phyloP scores from a whole-genome alignment of 2,329 filamentous ascomycete genomes.

The Chalaropsis thielavioides region DNA sequence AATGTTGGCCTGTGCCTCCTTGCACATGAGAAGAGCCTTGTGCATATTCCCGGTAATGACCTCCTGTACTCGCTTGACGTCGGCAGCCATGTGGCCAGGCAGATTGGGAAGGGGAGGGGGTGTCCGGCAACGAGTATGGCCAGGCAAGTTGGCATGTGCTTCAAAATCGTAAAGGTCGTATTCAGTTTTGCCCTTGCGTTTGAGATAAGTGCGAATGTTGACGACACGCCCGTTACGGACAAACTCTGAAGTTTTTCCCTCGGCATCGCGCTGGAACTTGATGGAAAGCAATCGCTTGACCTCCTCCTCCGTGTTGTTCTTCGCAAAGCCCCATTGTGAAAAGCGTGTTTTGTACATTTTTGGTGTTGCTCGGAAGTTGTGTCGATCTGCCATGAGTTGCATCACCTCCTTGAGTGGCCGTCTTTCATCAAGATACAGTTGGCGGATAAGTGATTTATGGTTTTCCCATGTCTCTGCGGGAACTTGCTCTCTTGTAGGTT shows the following conservation, averaged over 20 bases:
- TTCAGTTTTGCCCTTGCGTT: constrained; percentile 38
- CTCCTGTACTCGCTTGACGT: constrained; percentile 32
- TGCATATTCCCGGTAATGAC: constrained; percentile 31
- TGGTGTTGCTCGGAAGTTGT: constrained; percentile 37
- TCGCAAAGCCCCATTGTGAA: constrained; percentile 40
- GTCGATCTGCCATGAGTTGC: constrained; percentile 35
- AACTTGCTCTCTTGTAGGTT: constrained; percentile 29
- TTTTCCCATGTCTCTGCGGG: constrained; percentile 35
- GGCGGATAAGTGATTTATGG: constrained; percentile 32
- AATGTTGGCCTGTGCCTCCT: constrained; percentile 27
- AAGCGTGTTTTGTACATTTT: constrained; percentile 44
- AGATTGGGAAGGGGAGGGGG: constrained; percentile 30
- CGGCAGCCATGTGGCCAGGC: constrained; percentile 30
- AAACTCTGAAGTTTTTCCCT: constrained; percentile 39
- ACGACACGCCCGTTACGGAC: constrained; percentile 39
- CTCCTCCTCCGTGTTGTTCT: constrained; percentile 41
- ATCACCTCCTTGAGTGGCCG: constrained; percentile 40
- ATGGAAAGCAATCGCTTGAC: constrained; percentile 36
- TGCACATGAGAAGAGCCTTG: constrained; percentile 32
- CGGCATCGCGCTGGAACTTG: constrained; percentile 38
- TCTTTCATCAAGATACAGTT: constrained; percentile 35
- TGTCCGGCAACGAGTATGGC: constrained; percentile 32
- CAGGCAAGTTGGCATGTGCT: constrained; percentile 29
- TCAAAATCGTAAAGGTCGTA: constrained; percentile 37
- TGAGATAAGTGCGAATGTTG: constrained; percentile 37